A percentile compares a stretch with the other conserved stretches of the same genome.
phyloP scores from a whole-genome alignment of 805 yeast species.

The Hanseniaspora pseudoguilliermondii region DNA sequence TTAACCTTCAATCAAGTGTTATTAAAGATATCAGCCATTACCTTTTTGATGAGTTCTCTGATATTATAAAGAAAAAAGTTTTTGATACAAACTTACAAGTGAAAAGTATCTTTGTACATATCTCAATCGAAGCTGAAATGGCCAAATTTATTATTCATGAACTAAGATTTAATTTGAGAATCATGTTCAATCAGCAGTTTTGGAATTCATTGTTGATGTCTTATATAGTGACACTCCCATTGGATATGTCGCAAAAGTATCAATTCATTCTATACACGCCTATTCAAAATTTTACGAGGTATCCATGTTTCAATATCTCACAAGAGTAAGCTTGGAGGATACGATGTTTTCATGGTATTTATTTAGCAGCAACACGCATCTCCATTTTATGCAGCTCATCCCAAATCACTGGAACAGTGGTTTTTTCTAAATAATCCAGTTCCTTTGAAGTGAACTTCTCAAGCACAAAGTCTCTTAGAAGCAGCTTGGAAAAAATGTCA shows the following conservation, averaged over 20 bases:
- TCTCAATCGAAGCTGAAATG: not conserved
- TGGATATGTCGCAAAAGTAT: not conserved
- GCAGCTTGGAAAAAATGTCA: not conserved
- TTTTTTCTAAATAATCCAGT: not conserved
- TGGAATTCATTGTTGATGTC: not conserved
- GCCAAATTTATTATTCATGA: not conserved
- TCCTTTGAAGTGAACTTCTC: not conserved
- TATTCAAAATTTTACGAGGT: not conserved
- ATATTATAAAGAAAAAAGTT: not conserved
- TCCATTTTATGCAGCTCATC: not conserved
- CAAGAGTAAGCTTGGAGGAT: not conserved
- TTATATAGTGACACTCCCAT: not conserved
- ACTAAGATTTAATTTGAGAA: not conserved
- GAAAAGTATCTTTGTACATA: not conserved
- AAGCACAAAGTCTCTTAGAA: slow-evolving; percentile 2
- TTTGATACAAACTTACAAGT: not conserved
- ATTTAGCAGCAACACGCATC: not conserved
- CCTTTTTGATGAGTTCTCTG: not conserved
- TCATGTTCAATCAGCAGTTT: not conserved
- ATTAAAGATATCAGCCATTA: not conserved
- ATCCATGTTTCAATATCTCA: not conserved
- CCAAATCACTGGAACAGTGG: not conserved
- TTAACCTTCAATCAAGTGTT: not conserved
- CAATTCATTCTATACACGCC: not conserved
- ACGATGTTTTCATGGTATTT: not conserved